Evolutionary conservation across 108 stramenopile species (phyloP), one percentile per base, ranked within the genome.

Genomic region (Fistulifera solaris): DNA sequence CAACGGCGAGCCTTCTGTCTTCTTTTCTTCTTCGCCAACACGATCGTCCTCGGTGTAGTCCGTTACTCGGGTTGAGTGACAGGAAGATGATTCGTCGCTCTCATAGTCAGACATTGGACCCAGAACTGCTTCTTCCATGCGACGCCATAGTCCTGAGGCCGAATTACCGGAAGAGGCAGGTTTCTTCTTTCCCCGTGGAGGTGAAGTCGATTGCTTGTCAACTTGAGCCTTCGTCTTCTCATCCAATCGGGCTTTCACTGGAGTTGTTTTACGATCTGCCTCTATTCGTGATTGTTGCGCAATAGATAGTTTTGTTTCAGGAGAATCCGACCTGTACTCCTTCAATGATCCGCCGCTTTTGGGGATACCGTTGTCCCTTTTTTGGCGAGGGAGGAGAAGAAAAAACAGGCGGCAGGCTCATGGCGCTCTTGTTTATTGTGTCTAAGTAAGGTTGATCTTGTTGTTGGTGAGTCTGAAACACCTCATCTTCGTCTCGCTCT

Each of bases 221-320:
- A 31, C 38, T 14, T 15, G n/a, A 2, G 53, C 53, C n/a, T 54
- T 54, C 6, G 14, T 60, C 17, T 19, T 52, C 16, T 52, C 41
- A 55, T 59, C 61, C 1, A 70, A 16, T 40, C 76, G 56, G 22
- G 71, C 51, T 17, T 55, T 58, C 11, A 74, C 73, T 13, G 67
- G 67, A 42, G 83, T 85, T 13, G 70, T 27, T 64, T 66, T 66
- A 15, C 59, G 59, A 21, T 89, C 80, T 0, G 84, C 88, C 45
- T 78, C 81, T 4, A 83, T 27, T 44, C 88, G 61, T 2, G 82
- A 77, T 44, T 70, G 58, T 60, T 89, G 84, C 8, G 87, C 87
- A 0, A 86, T 69, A 46, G 77, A 78, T 42, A 84, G 41, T 44
- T 70, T 79, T 19, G 31, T 35, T 14, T 54, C 53, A 11, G 51